Base-by-base conservation (phyloP, 106 monocot species). In the Dendrobium huoshanense region DNA sequence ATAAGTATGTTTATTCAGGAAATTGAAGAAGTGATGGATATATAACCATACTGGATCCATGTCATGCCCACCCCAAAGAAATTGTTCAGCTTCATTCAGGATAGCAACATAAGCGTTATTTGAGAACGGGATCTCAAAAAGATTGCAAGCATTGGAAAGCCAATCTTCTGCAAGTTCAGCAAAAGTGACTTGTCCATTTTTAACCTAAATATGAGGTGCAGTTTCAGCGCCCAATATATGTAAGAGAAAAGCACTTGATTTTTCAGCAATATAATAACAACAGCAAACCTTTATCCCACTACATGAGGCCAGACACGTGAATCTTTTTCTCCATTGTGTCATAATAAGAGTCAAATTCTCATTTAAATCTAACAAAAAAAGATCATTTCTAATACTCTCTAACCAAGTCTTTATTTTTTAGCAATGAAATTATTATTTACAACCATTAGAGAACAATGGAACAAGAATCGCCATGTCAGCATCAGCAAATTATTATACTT, bases 1-100 rank as follows among this genome's bases (percentile, higher is more conserved):
- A 7, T 13, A 48, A 22, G 9, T 6, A 81, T 31, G 1, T 10
- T 31, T 6, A 48, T 19, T 24, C n/a, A 29, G 37, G 15, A 41
- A 81, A 80, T n/a, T 54, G 9, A 37, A 58, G 7, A 77, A 81
- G 22, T 37, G 37, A 29, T 24, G 29, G 13, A 72, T 43, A 41
- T 48, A 75, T 41, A 78, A 78, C 72, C 85, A 83, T 94, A 94
- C 94, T 25, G 79, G 84, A 82, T 94, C 89, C 91, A 94, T 89
- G 58, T 85, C 80, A 90, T 94, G 91, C 83, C 84, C 88, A 45
- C 85, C 91, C 94, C 94, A 94, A 83, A 94, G 89, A 85, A 94
- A 94, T 75, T 94, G 94, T 67, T 94, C 89, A 25, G 89, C 91
- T 64, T 94, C 86, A 77, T 86, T 79, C 22, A 94, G 83, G 42